Base-by-base conservation (phyloP, 768 basidiomycete genomes). In the Tricholoma furcatifolium region DNA sequence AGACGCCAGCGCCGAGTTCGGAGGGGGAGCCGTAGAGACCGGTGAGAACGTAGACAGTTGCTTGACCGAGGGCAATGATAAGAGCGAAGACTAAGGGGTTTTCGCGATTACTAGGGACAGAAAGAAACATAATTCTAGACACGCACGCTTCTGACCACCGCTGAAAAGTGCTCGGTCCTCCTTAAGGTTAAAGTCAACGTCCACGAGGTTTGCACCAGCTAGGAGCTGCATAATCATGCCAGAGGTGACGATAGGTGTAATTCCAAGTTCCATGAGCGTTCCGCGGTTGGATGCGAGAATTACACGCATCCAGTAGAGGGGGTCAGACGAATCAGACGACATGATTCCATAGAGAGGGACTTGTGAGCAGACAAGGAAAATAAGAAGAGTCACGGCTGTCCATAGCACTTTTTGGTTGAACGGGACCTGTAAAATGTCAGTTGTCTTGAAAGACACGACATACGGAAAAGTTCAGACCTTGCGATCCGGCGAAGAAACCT, bases 171-270 rank as follows among this genome's bases (percentile, higher is more conserved):
- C 93, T 30, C 97, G 79, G 68, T 99, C 97, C 70, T 99, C 97
- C 79, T 98, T 98, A 65, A 99, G 74, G 52, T 85, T 84, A 65
- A 98, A 98, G 75, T 99, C 97, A 61, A 99, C 91, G 50, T 99
- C 96, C 65, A 99, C 91, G 65, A 99, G 77, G 71, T 93, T 98
- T 36, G 97, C 96, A 51, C 97, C 97, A 15, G 96, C 94, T 56
- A 99, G 81, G 40, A 99, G 87, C 73, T 99, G 97, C 92, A 99
- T 98, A 71, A 98, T 99, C 96, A 98, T 98, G 65, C 97, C 97
- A 47, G 89, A 91, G 9, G 97, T 99, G 68, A 98, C 84, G 66
- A 98, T 97, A 36, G 97, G 97, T 24, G 87, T 95, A 63, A 98
- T 98, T 55, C 97, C 96, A 56, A 99, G 85, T 73, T 99, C 97